These are phyloP conservation scores for Termitomyces bulborhizus DNA, from an alignment of 768 basidiomycete genomes.

Conservation along the genomic window DNA sequence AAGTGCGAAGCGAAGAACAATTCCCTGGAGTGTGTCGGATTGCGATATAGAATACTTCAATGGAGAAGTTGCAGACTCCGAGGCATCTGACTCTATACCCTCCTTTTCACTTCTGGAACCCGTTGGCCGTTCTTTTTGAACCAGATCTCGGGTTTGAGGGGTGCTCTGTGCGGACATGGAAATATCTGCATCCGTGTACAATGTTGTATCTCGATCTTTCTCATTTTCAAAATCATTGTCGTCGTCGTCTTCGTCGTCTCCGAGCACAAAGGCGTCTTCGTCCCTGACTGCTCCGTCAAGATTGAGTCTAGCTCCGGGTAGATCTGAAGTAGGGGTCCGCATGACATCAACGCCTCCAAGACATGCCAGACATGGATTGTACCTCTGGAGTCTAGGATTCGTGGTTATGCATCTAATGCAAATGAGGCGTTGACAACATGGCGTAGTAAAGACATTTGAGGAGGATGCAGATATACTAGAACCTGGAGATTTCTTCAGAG, in stretches of 20 bases:
- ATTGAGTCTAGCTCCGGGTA: slow-evolving; percentile 21
- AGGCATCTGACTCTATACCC: neutral
- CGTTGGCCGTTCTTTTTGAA: neutral
- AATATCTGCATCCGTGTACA: neutral
- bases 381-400: slow-evolving; percentile 61
- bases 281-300: slow-evolving; percentile 52
- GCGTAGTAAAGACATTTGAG: slow-evolving; percentile 37
- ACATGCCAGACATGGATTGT: slow-evolving; percentile 70
- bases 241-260: slow-evolving; percentile 55
- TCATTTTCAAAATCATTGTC: slow-evolving; percentile 27
- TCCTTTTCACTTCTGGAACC: neutral
- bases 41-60: slow-evolving; percentile 48
- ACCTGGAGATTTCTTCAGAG: slow-evolving; percentile 17
- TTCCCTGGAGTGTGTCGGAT: slow-evolving; percentile 58
- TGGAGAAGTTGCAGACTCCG: slow-evolving; percentile 13
- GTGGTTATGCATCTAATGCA: slow-evolving; percentile 49
- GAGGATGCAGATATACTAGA: slow-evolving; percentile 1
- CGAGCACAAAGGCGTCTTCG: slow-evolving; percentile 59
- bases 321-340: slow-evolving; percentile 3
- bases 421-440: slow-evolving; percentile 61
- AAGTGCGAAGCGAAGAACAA: slow-evolving; percentile 53
- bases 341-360: slow-evolving; percentile 49
- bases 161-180: neutral
- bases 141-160: neutral
- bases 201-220: slow-evolving; percentile 3